phyloP scores from a whole-genome alignment of 768 basidiomycete genomes.

The Panaeolus cyanescens region DNA sequence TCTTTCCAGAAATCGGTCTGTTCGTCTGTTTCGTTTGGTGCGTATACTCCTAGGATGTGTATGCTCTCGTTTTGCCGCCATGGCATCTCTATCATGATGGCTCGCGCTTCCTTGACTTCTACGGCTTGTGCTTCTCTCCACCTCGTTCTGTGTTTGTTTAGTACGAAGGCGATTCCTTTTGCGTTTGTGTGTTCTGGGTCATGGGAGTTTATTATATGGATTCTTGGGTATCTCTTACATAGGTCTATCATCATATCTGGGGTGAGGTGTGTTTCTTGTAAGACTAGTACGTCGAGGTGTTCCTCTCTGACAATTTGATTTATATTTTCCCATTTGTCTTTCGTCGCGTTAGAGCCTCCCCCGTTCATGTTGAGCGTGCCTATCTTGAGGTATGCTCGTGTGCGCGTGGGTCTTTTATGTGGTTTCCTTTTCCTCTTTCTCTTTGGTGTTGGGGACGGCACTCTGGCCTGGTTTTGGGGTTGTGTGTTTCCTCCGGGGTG shows the following conservation, averaged over 20 bases:
- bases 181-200: constrained; percentile 19
- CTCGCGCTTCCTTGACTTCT: constrained; percentile 29
- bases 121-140: constrained; percentile 5
- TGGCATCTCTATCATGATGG: constrained; percentile 10
- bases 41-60: constrained; percentile 32
- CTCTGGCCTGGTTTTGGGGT: too few relatives aligned
- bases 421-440: neutral
- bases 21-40: constrained; percentile 27
- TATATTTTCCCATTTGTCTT: constrained; percentile 18
- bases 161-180: constrained; percentile 31
- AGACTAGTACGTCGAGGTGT: constrained; percentile 22
- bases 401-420: neutral
- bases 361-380: constrained; percentile 23
- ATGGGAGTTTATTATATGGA: constrained; percentile 15
- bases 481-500: too few relatives aligned
- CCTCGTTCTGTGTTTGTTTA: constrained; percentile 29
- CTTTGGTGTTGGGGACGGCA: too few relatives aligned
- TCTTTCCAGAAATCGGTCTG: constrained; percentile 30
- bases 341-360: constrained; percentile 6
- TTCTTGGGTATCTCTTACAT: neutral
- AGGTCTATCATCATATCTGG: constrained; percentile 6
- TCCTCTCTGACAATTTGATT: constrained; percentile 19
- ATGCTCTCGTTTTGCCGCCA: constrained; percentile 20
- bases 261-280: constrained; percentile 31
- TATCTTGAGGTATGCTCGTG: constrained; percentile 6